Evolutionary conservation across 768 basidiomycete species (phyloP), one percentile per base, ranked within the genome.

Genomic region (Pulveroboletus sp.): DNA sequence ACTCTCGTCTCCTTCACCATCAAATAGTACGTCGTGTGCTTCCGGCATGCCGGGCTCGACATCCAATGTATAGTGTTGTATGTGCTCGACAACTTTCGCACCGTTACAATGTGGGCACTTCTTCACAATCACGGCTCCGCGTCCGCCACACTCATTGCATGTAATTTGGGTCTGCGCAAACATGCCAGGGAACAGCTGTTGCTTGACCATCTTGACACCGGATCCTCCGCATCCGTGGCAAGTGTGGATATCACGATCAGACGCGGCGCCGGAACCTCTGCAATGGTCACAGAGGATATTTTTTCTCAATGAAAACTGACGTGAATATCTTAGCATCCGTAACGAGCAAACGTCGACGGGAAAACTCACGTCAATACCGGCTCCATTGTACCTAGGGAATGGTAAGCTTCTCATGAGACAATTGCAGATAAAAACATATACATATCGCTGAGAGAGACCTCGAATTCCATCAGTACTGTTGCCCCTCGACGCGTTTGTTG

Each of bases 181-280:
- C 94, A 96, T 96, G 24, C 93, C 94, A 2, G 94, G 93, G 77
- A 95, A 94, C 53, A 99, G 89, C 72, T 73, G 96, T 64, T 96
- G 93, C 48, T 90, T 84, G 42, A 84, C 79, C 21, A 96, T 67
- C 62, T 89, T 86, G 46, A 95, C 78, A 33, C 96, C 96, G 43
- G 82, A 74, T 17, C 96, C 96, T 46, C 81, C 78, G 63, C 96
- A 99, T 10, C 79, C 79, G 4, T 80, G 66, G 65, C 96, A 99
- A n/a, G 80, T 78, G 60, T 92, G 89, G 42, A 96, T 89, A 63
- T 96, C 90, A 7, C 78, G 69, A 51, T 92, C 89, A 0, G 91
- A 89, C 2, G 92, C 88, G 0, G 96, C 96, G 21, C 96, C 96
- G 0, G 91, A 83, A 21, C 96, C 96, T 62, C 93, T 85, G 71